Evolutionary conservation across 768 basidiomycete species (phyloP), one percentile per base, ranked within the genome.

Genomic region (Tulasnella sp.): DNA sequence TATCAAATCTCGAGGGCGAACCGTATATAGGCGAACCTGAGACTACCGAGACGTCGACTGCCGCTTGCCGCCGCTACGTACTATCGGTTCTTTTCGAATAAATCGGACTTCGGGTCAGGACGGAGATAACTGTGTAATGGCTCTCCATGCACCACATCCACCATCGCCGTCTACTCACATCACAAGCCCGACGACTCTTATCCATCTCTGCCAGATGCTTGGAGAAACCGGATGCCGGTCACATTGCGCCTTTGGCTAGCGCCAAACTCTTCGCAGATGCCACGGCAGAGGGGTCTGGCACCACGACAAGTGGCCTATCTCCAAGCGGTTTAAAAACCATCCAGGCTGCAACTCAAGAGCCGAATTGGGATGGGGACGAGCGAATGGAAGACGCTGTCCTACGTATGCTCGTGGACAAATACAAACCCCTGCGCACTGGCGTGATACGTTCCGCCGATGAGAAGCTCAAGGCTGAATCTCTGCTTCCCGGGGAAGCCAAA

Each of bases 381-480:
- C 74, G 77, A 5, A 74, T 80, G 1, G 73, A 81, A 55, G 83
- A 87, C 71, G 78, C 82, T 0, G 83, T 92, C 0, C 74, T 89
- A 17, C 79, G 88, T 21, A 92, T 94, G 87, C 77, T 92, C 4
- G 77, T 90, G 32, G 89, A 92, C 74, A 86, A 88, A 68, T 84
- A 91, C 74, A 90, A 86, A 70, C 88, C 89, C 1, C 70, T 90
- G 32, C 77, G 86, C n/a, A 77, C 74, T 8, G 82, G 80, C 8
- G 68, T 72, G 10, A 77, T 86, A 44, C 70, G 74, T 62, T 75
- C 78, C 1, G 84, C 85, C 4, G 85, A 88, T 52, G 74, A 86
- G 67, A 86, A 82, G 68, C 64, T 87, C 53, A 82, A 77, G 68
- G 71, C 75, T 45, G 55, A 56, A 43, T 44, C 55, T 38, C 45